Evolutionary conservation across 129 eudicot genomes (phyloP).

Genomic region (Ambrosia trifida): DNA sequence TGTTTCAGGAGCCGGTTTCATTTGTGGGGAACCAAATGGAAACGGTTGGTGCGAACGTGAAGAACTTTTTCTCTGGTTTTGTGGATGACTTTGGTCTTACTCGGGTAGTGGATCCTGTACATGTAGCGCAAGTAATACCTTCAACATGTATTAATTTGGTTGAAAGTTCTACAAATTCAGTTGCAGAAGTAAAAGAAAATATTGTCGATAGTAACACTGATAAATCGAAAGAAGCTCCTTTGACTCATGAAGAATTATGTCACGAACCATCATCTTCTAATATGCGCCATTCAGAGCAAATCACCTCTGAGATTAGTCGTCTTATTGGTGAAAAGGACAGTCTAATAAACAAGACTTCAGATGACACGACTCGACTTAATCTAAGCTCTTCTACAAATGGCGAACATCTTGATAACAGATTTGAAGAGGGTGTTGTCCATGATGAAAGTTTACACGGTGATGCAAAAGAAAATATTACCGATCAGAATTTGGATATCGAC

Average conservation of each 20-base stretch:
- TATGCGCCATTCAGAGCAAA: conserved; percentile 18
- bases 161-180: conserved; percentile 24
- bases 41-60: conserved; percentile 43
- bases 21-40: conserved; percentile 53
- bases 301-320: conserved; percentile 19
- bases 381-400: conserved; percentile 8
- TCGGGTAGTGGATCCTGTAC: conserved; percentile 27
- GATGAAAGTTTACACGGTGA: conserved; percentile 21
- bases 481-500: conserved; percentile 27
- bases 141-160: conserved; percentile 19
- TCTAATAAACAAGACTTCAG: conserved; percentile 14
- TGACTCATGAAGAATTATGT: conserved; percentile 12
- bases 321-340: conserved; percentile 3
- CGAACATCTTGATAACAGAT: conserved; percentile 21
- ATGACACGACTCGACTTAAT: conserved; percentile 7
- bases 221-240: conserved; percentile 20
- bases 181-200: conserved; percentile 21
- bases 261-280: conserved; percentile 10
- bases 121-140: conserved; percentile 29
- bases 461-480: conserved; percentile 16
- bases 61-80: conserved; percentile 44
- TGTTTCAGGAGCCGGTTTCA: conserved; percentile 45
- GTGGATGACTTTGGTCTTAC: conserved; percentile 47
- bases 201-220: conserved; percentile 11
- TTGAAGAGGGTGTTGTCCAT: conserved; percentile 15